Evolutionary conservation across 805 yeast species (phyloP).

Genomic region (Kodamaea neixiangensis): DNA sequence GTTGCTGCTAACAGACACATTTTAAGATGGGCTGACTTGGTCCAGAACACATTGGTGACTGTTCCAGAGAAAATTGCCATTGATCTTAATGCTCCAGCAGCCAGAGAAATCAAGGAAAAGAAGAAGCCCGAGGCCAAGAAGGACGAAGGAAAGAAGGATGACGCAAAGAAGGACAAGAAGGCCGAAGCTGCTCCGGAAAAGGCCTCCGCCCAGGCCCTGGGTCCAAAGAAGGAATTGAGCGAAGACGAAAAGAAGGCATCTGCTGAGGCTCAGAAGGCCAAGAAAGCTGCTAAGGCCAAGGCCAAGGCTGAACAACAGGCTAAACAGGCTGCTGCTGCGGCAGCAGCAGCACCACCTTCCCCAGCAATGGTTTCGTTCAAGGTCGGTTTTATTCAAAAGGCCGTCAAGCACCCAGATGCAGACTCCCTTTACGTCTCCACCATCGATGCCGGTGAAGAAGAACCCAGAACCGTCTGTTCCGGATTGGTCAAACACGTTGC

Average conservation of each 20-base stretch:
- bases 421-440: conserved; percentile 96
- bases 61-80: conserved; percentile 57
- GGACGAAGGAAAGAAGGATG: conserved; percentile 25
- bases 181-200: conserved; percentile 40
- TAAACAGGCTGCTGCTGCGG: conserved; percentile 48
- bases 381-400: conserved; percentile 96
- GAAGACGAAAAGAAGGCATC: conserved; percentile 46
- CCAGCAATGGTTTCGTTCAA: conserved; percentile 90
- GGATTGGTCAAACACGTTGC: conserved; percentile 91
- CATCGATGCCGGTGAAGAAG: conserved; percentile 95
- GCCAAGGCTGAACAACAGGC: conserved; percentile 54
- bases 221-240: conserved; percentile 25
- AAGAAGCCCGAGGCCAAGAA: conserved; percentile 40
- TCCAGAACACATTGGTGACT: conserved; percentile 67
- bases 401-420: conserved; percentile 96
- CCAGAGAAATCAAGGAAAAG: conserved; percentile 75
- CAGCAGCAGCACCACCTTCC: conserved; percentile 63
- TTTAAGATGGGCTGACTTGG: conserved; percentile 87
- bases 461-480: conserved; percentile 97
- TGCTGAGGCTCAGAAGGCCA: conserved; percentile 64
- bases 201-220: conserved; percentile 14
- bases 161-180: conserved; percentile 41
- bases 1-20: conserved; percentile 75
- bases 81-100: conserved; percentile 61
- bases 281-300: conserved; percentile 62